Evolutionary conservation across 2,329 filamentous ascomycete genomes (phyloP), one percentile per base, ranked within the genome.

Genomic region (Pseudopithomyces chartarum): DNA sequence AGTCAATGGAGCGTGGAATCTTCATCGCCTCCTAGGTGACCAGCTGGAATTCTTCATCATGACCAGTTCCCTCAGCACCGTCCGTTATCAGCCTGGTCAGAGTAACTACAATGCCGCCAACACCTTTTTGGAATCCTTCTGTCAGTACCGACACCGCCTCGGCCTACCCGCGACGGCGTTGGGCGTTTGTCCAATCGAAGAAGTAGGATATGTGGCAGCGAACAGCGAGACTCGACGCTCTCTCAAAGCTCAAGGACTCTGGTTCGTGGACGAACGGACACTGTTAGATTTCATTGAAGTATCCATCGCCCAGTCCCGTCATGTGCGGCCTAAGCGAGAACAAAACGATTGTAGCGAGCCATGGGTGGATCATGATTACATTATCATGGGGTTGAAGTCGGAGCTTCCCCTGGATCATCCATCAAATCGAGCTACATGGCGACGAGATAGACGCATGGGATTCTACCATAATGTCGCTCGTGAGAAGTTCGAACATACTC

Each of bases 51-150:
- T 63, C 51, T 60, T 66, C 49, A 19, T 64, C 12, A 2, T 60
- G 15, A 47, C 57, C 40, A 59, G 55, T 1, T 66, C 63, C 2
- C 8, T 59, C 5, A 17, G 46, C 6, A 20, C 32, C 19, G 33
- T 60, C 7, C 3, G 55, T 6, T 52, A 56, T 12, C 50, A 56
- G 32, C 5, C 15, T 1, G 60, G 60, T 7, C 63, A 66, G 44
- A 8, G 48, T 12, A 57, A 54, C 39, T 66, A 66, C 52, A 12
- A 15, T 12, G 54, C 50, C 1, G 60, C 61, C 1, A 64, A 64
- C 39, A 60, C 61, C 4, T 84, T 74, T 68, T 76, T 82, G 72
- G 63, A 60, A 13, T 58, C 61, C 1, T 60, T 83, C 0, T 76
- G 74, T 0, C 49, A 58, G 1, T 69, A 78, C 23, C 65, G 81